Conservation (phyloP, 1,284 basidiomycete genomes). For the Cryptococcus floricola region DNA sequence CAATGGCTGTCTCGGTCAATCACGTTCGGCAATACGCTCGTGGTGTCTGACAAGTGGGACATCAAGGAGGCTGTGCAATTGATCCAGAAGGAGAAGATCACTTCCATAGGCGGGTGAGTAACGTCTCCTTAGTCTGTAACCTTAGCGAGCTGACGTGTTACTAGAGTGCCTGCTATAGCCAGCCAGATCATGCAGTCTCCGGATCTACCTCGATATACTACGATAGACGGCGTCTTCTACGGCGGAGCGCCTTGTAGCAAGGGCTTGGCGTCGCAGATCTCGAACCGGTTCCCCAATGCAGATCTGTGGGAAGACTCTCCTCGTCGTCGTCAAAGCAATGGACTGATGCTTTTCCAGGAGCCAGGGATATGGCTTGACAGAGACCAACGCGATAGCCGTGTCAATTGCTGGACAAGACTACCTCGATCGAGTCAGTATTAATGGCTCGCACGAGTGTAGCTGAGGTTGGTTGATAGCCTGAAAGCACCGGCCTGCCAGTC, state of each 20-base stretch:
- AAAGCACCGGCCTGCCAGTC: conserved; percentile 29
- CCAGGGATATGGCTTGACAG: conserved; percentile 45
- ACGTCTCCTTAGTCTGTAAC: neutral
- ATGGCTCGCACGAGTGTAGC: too few species aligned
- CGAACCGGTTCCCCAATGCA: conserved; percentile 30
- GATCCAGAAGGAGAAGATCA: conserved; percentile 30
- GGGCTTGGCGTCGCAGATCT: conserved; percentile 33
- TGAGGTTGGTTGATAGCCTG: neutral
- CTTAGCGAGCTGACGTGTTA: neutral
- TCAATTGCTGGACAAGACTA: conserved; percentile 38
- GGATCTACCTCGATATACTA: conserved; percentile 22
- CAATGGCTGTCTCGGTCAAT: conserved; percentile 39
- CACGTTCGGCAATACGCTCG: conserved; percentile 37
- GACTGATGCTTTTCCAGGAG: conserved; percentile 13
- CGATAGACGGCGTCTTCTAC: conserved; percentile 37
- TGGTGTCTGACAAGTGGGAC: conserved; percentile 36
- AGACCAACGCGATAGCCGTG: conserved; percentile 42
- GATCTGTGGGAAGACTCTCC: conserved; percentile 16
- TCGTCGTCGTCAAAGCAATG: too few species aligned
- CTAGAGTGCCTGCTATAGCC: conserved; percentile 42
- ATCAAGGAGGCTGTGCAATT: conserved; percentile 29
- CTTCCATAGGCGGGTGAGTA: conserved; percentile 41
- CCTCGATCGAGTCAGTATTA: neutral
- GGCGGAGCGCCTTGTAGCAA: conserved; percentile 42
- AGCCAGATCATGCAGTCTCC: conserved; percentile 33